These are phyloP conservation scores for Lotmaria passim DNA, from an alignment of 208 protist genomes.

Conservation along the genomic window DNA sequence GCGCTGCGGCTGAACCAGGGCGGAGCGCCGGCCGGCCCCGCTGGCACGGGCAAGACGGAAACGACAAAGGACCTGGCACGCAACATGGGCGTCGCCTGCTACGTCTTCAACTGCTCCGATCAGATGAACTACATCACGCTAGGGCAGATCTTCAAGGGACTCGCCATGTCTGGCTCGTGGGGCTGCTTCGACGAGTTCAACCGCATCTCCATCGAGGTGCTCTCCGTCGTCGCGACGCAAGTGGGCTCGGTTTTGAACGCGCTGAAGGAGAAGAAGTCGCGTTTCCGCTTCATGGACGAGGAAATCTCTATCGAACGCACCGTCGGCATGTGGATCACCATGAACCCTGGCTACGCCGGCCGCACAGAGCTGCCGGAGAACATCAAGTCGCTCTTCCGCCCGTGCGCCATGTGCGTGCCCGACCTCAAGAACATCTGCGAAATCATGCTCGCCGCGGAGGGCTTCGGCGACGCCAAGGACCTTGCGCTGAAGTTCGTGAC, in stretches of 20 bases:
- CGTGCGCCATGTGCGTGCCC: conserved; percentile 98
- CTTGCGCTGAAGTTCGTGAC: conserved; percentile 98
- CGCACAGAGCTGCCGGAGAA: conserved; percentile 98
- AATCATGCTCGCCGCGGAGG: conserved; percentile 98
- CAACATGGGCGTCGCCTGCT: conserved; percentile 94
- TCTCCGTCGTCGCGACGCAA: conserved; percentile 99
- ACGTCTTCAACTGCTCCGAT: conserved; percentile 98
- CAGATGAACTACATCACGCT: conserved; percentile 99
- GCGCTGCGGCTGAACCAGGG: conserved; percentile 92
- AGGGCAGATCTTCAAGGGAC: conserved; percentile 97
- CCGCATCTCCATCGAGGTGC: conserved; percentile 95
- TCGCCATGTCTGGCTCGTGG: conserved; percentile 96
- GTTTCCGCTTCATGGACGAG: conserved; percentile 96
- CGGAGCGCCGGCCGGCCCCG: conserved; percentile 93
- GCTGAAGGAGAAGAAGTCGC: conserved; percentile 95
- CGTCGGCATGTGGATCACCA: conserved; percentile 97
- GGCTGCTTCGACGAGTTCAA: conserved; percentile 99
- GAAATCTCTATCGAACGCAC: conserved; percentile 91
- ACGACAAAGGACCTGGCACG: conserved; percentile 96
- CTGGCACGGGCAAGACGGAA: conserved; percentile 95
- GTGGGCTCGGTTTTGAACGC: conserved; percentile 98
- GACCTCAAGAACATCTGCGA: conserved; percentile 99
- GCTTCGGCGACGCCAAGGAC: conserved; percentile 96
- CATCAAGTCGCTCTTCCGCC: conserved; percentile 97
- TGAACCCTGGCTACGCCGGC: conserved; percentile 98